Evolutionary conservation across 2,329 filamentous ascomycete genomes (phyloP).

Genomic region (Fusarium odoratissimum): DNA sequence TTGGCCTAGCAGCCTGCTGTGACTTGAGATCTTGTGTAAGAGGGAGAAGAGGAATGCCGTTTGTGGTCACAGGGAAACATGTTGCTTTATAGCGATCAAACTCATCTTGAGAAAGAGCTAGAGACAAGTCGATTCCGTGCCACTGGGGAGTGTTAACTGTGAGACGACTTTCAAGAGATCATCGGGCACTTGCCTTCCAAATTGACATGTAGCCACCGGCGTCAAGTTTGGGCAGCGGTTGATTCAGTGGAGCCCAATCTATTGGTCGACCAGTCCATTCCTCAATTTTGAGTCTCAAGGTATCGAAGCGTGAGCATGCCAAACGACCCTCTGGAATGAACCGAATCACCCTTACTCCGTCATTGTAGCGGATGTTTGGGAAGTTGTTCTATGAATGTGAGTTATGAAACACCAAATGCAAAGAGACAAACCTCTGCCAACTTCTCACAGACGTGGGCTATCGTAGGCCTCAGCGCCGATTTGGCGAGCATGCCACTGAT

Average conservation of each 20-base stretch:
- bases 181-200: not conserved
- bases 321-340: not conserved
- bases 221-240: fast-evolving
- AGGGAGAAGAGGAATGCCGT: not conserved
- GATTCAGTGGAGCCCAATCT: fast-evolving
- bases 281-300: fast-evolving
- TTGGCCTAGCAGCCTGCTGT: fast-evolving
- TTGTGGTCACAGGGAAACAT: not conserved
- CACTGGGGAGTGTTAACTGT: not conserved
- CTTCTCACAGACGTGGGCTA: fast-evolving
- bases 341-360: fast-evolving
- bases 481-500: fast-evolving
- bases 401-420: fast-evolving
- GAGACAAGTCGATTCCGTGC: fast-evolving
- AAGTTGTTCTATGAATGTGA: not conserved
- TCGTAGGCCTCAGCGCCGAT: not conserved
- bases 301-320: fast-evolving
- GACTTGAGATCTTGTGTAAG: not conserved
- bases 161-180: no score
- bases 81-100: not conserved
- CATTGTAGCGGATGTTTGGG: fast-evolving
- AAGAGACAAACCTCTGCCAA: not conserved
- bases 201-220: fast-evolving
- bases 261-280: not conserved
- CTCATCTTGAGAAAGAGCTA: fast-evolving